Percentiles rank a stretch among this genome's conserved stretches.
Evolutionary conservation across 306 rosid species (phyloP).

Genomic region (Oxytropis ochrocephala): DNA sequence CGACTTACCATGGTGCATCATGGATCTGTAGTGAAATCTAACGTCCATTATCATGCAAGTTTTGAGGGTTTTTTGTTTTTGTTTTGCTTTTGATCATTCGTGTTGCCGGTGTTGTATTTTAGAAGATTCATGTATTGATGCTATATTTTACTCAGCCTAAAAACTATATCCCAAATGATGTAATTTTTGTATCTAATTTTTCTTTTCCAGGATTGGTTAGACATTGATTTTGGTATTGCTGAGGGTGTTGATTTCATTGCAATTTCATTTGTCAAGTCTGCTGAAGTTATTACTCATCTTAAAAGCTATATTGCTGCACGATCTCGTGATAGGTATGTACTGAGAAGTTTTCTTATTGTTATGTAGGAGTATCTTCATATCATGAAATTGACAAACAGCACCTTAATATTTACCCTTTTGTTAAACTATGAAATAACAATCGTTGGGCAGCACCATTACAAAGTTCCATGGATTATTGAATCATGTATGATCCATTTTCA

Average conservation of each 20-base stretch:
- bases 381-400: neutral
- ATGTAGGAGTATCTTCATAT: neutral
- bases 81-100: neutral
- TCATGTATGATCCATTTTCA: neutral
- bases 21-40: neutral
- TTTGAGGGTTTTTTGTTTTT: neutral
- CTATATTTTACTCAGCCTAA: neutral
- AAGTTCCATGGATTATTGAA: neutral
- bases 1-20: conserved; percentile 2
- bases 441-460: neutral
- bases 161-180: neutral
- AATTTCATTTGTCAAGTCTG: conserved; percentile 95
- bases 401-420: neutral
- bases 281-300: conserved; percentile 97
- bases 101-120: conserved; percentile 6
- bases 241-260: conserved; percentile 96
- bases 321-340: conserved; percentile 60
- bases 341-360: neutral
- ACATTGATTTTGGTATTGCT: conserved; percentile 94
- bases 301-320: conserved; percentile 97
- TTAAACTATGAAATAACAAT: neutral
- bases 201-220: conserved; percentile 86
- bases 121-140: neutral
- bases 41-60: neutral
- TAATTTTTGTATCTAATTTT: conserved; percentile 30